Conservation (phyloP, 495 filamentous ascomycete species). For the Pyrenula aspistea region DNA sequence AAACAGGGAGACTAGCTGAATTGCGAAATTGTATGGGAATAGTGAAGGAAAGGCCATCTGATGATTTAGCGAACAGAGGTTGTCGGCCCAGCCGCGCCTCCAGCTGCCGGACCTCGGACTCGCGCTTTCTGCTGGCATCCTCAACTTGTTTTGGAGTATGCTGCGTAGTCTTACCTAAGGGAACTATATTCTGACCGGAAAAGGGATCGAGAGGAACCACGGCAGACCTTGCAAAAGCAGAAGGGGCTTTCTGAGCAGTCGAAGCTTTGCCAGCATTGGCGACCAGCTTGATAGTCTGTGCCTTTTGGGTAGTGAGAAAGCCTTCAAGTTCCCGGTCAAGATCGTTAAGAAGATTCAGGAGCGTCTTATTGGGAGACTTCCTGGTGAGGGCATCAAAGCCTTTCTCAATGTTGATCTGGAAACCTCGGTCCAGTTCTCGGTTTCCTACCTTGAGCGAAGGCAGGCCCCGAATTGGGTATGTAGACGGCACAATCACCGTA, state of each 20-base stretch:
- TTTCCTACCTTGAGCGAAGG: slow-evolving; percentile 59
- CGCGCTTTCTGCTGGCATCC: slow-evolving; percentile 50
- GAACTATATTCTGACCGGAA: background rate
- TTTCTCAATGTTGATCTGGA: slow-evolving; percentile 66
- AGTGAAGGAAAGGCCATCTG: slow-evolving; percentile 58
- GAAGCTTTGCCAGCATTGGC: slow-evolving; percentile 35
- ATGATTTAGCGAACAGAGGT: slow-evolving; percentile 55
- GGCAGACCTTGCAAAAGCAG: background rate
- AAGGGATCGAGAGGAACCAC: background rate
- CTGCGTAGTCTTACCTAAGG: slow-evolving; percentile 3
- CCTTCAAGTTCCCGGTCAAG: slow-evolving; percentile 66
- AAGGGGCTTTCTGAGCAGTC: background rate
- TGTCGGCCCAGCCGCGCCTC: slow-evolving; percentile 67
- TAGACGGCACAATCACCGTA: slow-evolving; percentile 51
- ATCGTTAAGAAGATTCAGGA: slow-evolving; percentile 57
- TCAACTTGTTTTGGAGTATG: slow-evolving; percentile 45
- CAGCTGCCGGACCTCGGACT: slow-evolving; percentile 57
- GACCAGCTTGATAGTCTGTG: slow-evolving; percentile 67
- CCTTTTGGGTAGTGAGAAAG: slow-evolving; percentile 59
- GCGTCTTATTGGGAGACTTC: slow-evolving; percentile 40
- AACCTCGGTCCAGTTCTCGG: slow-evolving; percentile 66
- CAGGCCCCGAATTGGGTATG: slow-evolving; percentile 40
- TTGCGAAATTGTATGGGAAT: slow-evolving; percentile 62
- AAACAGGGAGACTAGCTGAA: slow-evolving; percentile 44
- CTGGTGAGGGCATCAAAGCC: slow-evolving; percentile 60